Conservation (phyloP, 208 protist species). For the Acanthamoeba quina region DNA sequence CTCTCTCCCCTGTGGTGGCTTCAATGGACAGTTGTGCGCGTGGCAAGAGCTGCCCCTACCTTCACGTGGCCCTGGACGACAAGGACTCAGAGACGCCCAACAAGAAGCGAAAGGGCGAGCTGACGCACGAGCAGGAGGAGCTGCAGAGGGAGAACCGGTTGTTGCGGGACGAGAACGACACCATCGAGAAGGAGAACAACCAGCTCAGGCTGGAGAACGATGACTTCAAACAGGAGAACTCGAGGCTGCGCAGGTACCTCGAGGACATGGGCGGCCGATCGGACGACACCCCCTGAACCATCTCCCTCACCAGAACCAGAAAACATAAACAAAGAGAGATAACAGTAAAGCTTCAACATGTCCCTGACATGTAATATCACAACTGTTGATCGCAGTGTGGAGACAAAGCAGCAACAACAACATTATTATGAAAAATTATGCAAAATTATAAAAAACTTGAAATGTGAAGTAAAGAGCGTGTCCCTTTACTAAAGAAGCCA, state of each 20-base stretch:
- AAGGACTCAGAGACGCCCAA: conserved; percentile 8
- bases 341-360: not conserved
- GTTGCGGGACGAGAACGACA: conserved; percentile 10
- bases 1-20: no score
- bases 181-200: conserved; percentile 36
- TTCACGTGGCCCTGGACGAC: conserved; percentile 22
- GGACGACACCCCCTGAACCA: not conserved
- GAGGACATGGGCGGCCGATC: conserved; percentile 2
- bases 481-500: not conserved
- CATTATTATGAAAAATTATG: no score
- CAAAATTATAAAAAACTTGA: no score
- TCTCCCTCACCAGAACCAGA: not conserved
- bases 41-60: conserved; percentile 26
- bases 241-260: conserved; percentile 21
- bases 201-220: conserved; percentile 2
- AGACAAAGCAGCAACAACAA: no score
- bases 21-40: no score
- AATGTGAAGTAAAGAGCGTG: not conserved
- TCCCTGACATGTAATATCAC: not conserved
- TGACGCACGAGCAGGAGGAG: conserved; percentile 30
- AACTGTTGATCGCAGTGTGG: not conserved
- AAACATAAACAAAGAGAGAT: not conserved
- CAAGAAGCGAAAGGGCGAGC: conserved; percentile 24
- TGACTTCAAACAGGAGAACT: conserved; percentile 37
- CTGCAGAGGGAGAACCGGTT: conserved; percentile 7